Evolutionary conservation across 1,284 basidiomycete species (phyloP), one percentile per base, ranked within the genome.

Genomic region (Wolfiporia cocos): DNA sequence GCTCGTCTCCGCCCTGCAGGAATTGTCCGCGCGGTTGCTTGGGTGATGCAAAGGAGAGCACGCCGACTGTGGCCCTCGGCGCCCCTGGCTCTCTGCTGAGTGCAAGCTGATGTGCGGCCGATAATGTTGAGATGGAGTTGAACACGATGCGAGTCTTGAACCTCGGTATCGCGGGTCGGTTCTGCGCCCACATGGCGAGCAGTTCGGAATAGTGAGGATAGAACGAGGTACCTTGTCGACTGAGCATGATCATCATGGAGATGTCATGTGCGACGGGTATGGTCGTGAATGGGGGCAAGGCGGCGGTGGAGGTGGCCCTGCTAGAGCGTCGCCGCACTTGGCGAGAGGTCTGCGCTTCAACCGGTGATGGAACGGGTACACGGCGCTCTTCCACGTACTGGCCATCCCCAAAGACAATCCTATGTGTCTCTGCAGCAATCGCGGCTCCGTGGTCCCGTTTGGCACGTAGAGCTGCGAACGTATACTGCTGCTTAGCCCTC

Each of bases 21-120:
- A 65, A 73, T 9, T 68, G 66, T 18, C 72, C 70, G 21, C 71
- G 71, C 3, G 72, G 68, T 41, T 65, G 66, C 50, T 67, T 70
- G 11, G 68, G 59, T 19, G 71, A 72, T 2, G 70, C 67, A 49
- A 67, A 71, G 23, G 71, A 72, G 4, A 75, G 56, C 11, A 76
- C 58, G 28, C 72, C 73, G 22, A 74, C 51, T 9, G 53, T 53
- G 5, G 61, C 59, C n/a, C 43, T 20, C 42, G 50, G 21, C 55
- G 47, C 12, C 34, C 11, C 7, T 21, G 40, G 48, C 7, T 52
- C 44, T 15, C 46, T 48, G 3, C 52, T 44, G 12, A 40, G 47
- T 1, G 45, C 47, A 3, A 62, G 46, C 11, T 49, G 57, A 20
- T 65, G 63, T 29, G 65, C 62, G 9, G 59, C 50, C n/a, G 63